These are phyloP conservation scores for Starmerella etchellsii DNA, from an alignment of 805 yeast species.

Conservation along the genomic window DNA sequence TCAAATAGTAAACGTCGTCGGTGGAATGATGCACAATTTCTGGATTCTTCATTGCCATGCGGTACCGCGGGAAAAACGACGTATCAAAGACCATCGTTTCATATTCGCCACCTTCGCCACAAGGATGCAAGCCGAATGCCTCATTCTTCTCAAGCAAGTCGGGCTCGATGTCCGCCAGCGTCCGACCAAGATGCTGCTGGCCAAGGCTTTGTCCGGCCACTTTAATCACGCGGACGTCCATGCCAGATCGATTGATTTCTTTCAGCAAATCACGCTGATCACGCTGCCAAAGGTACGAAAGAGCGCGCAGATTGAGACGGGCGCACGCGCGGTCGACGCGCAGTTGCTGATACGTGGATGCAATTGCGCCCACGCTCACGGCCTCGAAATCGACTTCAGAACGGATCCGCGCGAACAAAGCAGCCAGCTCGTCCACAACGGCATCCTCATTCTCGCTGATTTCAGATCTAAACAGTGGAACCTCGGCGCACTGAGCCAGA, in stretches of 20 bases:
- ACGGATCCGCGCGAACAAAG: constrained; percentile 37
- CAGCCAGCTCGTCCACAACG: constrained; percentile 75
- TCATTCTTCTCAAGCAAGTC: constrained; percentile 41
- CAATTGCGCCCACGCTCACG: constrained; percentile 90
- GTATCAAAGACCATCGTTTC: constrained; percentile 88
- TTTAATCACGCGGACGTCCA: constrained; percentile 78
- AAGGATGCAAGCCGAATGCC: constrained; percentile 72
- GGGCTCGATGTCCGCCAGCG: constrained; percentile 50
- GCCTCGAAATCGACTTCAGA: constrained; percentile 64
- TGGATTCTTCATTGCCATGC: constrained; percentile 30
- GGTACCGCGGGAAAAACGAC: constrained; percentile 53
- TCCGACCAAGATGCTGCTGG: constrained; percentile 51
- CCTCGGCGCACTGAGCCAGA: constrained; percentile 58
- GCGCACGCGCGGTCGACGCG: constrained; percentile 85
- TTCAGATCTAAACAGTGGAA: constrained; percentile 62
- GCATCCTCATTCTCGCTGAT: constrained; percentile 62
- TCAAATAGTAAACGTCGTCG: constrained; percentile 62
- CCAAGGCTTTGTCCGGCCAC: constrained; percentile 86
- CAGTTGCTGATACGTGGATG: constrained; percentile 88
- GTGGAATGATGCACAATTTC: constrained; percentile 34
- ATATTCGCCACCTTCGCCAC: constrained; percentile 99
- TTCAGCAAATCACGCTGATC: constrained; percentile 65
- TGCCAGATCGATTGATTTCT: constrained; percentile 56
- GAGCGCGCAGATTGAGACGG: constrained; percentile 50
- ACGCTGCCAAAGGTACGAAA: constrained; percentile 84